Evolutionary conservation across 352 stramenopile genomes (phyloP).

Genomic region (Phytophthora tentaculata): DNA sequence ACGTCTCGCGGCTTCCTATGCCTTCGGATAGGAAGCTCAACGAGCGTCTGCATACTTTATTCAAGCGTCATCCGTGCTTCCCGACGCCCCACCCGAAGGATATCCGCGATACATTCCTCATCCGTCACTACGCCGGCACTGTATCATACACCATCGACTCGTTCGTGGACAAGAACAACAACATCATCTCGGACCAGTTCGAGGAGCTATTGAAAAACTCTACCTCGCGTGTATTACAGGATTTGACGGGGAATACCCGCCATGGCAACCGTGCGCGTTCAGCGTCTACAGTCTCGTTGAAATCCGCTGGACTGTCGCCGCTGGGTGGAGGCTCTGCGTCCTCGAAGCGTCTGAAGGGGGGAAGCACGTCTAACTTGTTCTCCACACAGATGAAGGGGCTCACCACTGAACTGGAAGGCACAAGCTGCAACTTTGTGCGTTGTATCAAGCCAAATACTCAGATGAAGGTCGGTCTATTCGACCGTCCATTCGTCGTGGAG

Average conservation of each 20-base stretch:
- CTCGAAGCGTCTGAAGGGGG: conserved; percentile 68
- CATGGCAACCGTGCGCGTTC: conserved; percentile 48
- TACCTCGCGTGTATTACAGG: conserved; percentile 72
- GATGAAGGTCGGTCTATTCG: conserved; percentile 89
- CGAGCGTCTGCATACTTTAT: conserved; percentile 81
- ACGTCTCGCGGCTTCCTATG: conserved; percentile 81
- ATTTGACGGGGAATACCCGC: conserved; percentile 61
- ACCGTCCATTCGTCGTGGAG: conserved; percentile 79
- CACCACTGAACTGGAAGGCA: conserved; percentile 82
- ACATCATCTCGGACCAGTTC: conserved; percentile 90
- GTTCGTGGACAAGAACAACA: conserved; percentile 93
- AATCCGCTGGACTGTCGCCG: conserved; percentile 44
- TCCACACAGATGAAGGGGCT: conserved; percentile 88
- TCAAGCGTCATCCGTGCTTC: conserved; percentile 86
- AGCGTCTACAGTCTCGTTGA: conserved; percentile 49
- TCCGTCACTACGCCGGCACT: conserved; percentile 85
- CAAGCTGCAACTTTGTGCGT: conserved; percentile 93
- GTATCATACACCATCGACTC: conserved; percentile 87
- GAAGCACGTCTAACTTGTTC: conserved; percentile 76
- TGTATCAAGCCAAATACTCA: conserved; percentile 97
- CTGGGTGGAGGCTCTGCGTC: conserved; percentile 47
- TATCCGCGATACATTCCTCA: conserved; percentile 83
- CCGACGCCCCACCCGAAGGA: conserved; percentile 88
- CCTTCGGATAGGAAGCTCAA: conserved; percentile 90
- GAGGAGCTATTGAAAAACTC: conserved; percentile 87